Base-by-base conservation (phyloP, 129 eudicot genomes). In the Heracleum sosnowskyi region DNA sequence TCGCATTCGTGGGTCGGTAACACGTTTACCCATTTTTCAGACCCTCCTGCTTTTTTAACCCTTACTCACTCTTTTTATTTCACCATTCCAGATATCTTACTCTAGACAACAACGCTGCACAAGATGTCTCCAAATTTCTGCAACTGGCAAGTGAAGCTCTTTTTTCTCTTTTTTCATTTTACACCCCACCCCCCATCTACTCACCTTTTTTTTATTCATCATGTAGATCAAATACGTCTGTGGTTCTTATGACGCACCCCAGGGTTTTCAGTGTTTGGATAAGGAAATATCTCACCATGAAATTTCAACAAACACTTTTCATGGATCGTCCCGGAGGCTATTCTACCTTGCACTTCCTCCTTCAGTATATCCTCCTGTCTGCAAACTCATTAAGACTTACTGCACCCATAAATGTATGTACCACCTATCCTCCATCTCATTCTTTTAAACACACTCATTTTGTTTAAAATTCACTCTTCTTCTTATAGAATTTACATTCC, bases 281-380 rank as follows among this genome's bases (percentile, higher is more conserved):
- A 84, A 84, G 81, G 87, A 86, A 72, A 96, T 96, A 82, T 82
- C 90, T 28, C 84, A 82, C 80, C 93, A 96, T 63, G 99, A 96
- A 79, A 16, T 87, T 49, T 86, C 91, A 9, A 87, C 64, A 77
- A 89, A 89, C 45, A 85, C 82, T 53, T 74, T 76, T 16, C 90
- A 87, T 81, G 97, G 94, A 88, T 84, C 93, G 45, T 86, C 99
- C 4, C 80, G 97, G 18, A 92, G 99, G 79, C 97, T 96, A 51
- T 96, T 96, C 85, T 96, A 96, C 82, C 91, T 96, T 57, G 97
- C 97, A 68, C 99, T 96, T 83, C 99, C 99, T 74, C 99, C 99
- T 73, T 92, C 99, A 69, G 97, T 96, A n/a, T 96, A 96, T 88
- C 97, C 99, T 71, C 74, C 96, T 60, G 97, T 96, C 88, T 90